Evolutionary conservation across 129 eudicot species (phyloP).

Genomic region (Helianthus annuus): DNA sequence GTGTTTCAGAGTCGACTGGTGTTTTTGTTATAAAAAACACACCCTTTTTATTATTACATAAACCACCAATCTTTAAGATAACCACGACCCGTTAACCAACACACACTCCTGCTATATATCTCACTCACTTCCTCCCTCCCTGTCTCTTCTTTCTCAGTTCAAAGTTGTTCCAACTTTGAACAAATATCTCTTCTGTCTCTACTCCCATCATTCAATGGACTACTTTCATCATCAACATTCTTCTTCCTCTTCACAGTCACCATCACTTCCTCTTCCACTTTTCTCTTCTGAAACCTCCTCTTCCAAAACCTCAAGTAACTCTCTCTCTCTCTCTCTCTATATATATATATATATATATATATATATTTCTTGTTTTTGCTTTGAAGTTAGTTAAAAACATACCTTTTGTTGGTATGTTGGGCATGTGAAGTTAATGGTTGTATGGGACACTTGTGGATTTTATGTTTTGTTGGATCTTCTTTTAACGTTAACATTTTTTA

Average conservation of each 20-base stretch:
- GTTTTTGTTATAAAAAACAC: background rate
- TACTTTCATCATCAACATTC: constrained; percentile 40
- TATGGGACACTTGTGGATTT: too few relatives aligned
- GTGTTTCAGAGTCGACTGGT: background rate
- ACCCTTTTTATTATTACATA: background rate
- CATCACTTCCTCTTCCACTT: constrained; percentile 46
- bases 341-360: background rate
- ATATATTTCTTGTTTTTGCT: background rate
- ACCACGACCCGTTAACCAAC: background rate
- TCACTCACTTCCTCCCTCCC: background rate
- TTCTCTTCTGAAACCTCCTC: constrained; percentile 18
- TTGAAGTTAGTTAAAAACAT: too few relatives aligned
- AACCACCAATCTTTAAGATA: background rate
- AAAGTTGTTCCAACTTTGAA: constrained; percentile 1
- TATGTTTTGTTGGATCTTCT: too few relatives aligned
- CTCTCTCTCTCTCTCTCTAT: constrained; percentile 39
- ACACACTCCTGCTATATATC: background rate
- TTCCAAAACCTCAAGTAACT: constrained; percentile 26
- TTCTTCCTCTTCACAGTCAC: constrained; percentile 30
- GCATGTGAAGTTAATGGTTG: too few relatives aligned
- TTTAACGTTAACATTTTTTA: background rate
- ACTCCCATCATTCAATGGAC: constrained; percentile 53
- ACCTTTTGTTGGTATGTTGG: too few relatives aligned
- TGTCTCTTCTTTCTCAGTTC: constrained; percentile 11
- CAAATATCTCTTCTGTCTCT: constrained; percentile 20